Evolutionary conservation across 192 early-diverging fungal genomes (phyloP).

Genomic region (Backusella circina): DNA sequence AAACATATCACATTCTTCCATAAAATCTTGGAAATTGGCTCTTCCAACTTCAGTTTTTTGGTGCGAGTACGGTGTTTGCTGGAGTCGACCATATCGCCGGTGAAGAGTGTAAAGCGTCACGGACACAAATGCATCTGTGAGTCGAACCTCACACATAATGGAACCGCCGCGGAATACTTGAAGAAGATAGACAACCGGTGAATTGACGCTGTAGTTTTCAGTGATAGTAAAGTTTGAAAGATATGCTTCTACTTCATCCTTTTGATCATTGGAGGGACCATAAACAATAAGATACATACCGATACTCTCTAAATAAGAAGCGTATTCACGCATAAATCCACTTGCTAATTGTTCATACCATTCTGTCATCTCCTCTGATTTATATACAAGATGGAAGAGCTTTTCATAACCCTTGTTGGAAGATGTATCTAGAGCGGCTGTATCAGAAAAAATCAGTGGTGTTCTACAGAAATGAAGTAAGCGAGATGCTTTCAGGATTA

Average conservation of each 20-base stretch:
- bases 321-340: constrained; percentile 54
- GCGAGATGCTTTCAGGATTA: constrained; percentile 50
- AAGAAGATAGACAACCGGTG: constrained; percentile 47
- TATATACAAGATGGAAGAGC: constrained; percentile 3
- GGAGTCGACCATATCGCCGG: constrained; percentile 47
- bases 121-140: constrained; percentile 54
- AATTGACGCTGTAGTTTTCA: constrained; percentile 34
- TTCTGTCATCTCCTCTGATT: constrained; percentile 24
- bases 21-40: constrained; percentile 47
- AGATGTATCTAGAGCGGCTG: constrained; percentile 19
- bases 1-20: constrained; percentile 54
- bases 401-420: neutral
- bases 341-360: constrained; percentile 47
- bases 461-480: constrained; percentile 61
- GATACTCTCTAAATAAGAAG: constrained; percentile 47
- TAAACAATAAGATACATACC: constrained; percentile 59
- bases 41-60: constrained; percentile 33
- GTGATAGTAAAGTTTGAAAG: constrained; percentile 44
- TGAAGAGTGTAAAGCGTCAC: constrained; percentile 58
- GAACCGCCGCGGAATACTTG: constrained; percentile 54
- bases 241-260: constrained; percentile 32
- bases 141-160: constrained; percentile 55
- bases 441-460: constrained; percentile 45
- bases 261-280: constrained; percentile 39
- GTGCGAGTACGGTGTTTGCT: constrained; percentile 26